These are phyloP conservation scores for Eucalyptus sp. DNA, from an alignment of 345 rosid genomes.

Conservation along the genomic window DNA sequence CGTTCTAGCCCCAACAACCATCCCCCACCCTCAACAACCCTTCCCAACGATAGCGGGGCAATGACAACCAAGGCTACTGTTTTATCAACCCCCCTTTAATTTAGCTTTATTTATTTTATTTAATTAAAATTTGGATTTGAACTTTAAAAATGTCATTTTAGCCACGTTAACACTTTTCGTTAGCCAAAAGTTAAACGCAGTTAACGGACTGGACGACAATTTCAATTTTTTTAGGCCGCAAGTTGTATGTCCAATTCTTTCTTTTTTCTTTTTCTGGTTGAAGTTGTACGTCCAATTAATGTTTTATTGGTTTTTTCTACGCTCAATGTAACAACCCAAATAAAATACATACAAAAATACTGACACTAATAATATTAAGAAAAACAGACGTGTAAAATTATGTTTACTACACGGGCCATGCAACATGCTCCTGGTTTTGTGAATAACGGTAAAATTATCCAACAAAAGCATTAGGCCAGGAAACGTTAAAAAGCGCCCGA, in stretches of 20 bases:
- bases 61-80: background rate
- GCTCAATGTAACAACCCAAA: background rate
- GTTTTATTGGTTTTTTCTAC: background rate
- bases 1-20: fast-evolving
- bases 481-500: background rate
- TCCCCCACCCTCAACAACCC: background rate
- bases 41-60: background rate
- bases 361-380: background rate
- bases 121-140: too few species aligned
- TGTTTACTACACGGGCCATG: background rate
- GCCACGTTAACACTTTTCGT: background rate
- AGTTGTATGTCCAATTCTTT: background rate
- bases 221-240: background rate
- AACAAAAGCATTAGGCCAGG: background rate
- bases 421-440: background rate
- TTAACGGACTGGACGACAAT: background rate
- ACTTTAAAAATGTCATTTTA: too few species aligned
- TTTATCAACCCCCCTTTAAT: too few species aligned
- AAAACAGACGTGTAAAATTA: background rate
- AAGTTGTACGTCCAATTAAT: background rate
- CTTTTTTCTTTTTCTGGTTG: too few species aligned
- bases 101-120: too few species aligned
- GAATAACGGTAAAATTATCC: background rate
- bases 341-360: background rate
- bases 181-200: background rate